phyloP scores from a whole-genome alignment of 495 filamentous ascomycete species.

The Astrocystis sublimbata region DNA sequence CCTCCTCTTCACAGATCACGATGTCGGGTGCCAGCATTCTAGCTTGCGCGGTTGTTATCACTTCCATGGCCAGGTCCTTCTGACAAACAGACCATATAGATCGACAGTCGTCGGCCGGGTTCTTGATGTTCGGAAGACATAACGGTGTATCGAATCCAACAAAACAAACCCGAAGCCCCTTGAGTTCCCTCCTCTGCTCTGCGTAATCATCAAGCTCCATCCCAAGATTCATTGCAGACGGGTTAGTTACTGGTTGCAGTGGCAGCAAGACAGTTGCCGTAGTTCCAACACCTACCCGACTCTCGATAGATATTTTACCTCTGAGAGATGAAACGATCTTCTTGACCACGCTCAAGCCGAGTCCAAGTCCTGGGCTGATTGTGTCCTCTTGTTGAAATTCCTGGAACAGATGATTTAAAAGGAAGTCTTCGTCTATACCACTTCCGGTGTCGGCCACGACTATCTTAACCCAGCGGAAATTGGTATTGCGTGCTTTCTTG shows the following conservation, averaged over 20 bases:
- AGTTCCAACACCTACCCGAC: slow-evolving; percentile 58
- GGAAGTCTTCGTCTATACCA: slow-evolving; percentile 68
- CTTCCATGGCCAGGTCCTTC: slow-evolving; percentile 30
- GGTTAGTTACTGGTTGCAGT: slow-evolving; percentile 25
- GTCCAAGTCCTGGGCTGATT: slow-evolving; percentile 64
- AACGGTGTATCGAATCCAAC: slow-evolving; percentile 31
- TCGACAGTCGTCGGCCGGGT: slow-evolving; percentile 22
- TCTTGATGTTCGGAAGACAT: slow-evolving; percentile 28
- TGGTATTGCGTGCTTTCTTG: slow-evolving; percentile 27
- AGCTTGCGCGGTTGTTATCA: slow-evolving; percentile 16
- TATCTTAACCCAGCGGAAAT: slow-evolving; percentile 38
- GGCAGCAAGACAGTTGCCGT: slow-evolving; percentile 57
- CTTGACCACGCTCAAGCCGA: slow-evolving; percentile 67
- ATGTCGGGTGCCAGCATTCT: slow-evolving; percentile 17
- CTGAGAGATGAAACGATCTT: slow-evolving; percentile 61
- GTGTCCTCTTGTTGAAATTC: slow-evolving; percentile 71
- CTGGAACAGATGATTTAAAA: slow-evolving; percentile 62
- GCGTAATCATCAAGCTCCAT: slow-evolving; percentile 26
- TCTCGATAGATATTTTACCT: slow-evolving; percentile 60
- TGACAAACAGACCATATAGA: slow-evolving; percentile 30
- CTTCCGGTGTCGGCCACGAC: slow-evolving; percentile 63
- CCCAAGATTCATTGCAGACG: background rate
- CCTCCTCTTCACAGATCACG: slow-evolving; percentile 20
- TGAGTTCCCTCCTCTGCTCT: slow-evolving; percentile 36
- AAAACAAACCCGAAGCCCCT: slow-evolving; percentile 35